Conservation (phyloP, 257 asterid species). For the Scutellaria barbata region DNA sequence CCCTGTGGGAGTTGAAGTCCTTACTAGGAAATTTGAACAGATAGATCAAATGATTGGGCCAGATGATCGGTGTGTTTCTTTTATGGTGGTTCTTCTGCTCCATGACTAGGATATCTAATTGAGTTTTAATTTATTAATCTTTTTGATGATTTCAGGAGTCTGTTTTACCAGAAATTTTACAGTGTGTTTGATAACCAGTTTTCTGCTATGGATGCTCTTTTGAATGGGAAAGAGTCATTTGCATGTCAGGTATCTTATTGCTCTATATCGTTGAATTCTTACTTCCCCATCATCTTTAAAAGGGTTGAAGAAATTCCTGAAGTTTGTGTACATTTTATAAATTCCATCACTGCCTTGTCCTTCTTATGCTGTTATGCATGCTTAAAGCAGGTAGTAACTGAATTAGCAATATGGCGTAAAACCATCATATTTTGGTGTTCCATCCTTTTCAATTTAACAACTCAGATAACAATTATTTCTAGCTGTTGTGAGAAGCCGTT, state of each 20-base stretch:
- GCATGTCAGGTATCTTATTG: conserved; percentile 71
- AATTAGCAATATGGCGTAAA: neutral
- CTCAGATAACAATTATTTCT: conserved; percentile 25
- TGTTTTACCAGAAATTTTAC: conserved; percentile 73
- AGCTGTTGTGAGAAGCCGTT: conserved; percentile 14
- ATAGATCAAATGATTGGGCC: conserved; percentile 67
- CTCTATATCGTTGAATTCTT: conserved; percentile 19
- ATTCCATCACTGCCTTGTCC: conserved; percentile 1
- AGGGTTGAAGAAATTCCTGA: conserved; percentile 25
- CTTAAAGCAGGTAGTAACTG: conserved; percentile 23
- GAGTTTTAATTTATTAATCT: conserved; percentile 8
- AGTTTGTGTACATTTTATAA: conserved; percentile 11
- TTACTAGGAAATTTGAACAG: conserved; percentile 89
- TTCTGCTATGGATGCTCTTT: conserved; percentile 73
- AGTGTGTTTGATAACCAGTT: conserved; percentile 72
- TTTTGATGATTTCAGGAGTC: conserved; percentile 50
- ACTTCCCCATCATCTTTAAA: conserved; percentile 11
- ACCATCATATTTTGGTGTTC: conserved; percentile 3
- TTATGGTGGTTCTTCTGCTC: conserved; percentile 35
- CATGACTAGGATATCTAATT: conserved; percentile 25
- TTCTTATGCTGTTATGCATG: neutral
- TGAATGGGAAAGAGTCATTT: conserved; percentile 85
- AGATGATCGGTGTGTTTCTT: conserved; percentile 54
- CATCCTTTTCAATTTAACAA: conserved; percentile 9
- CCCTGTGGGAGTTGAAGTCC: conserved; percentile 83